Evolutionary conservation across 441 rosid genomes (phyloP).

Genomic region (Adansonia madagascariensis): DNA sequence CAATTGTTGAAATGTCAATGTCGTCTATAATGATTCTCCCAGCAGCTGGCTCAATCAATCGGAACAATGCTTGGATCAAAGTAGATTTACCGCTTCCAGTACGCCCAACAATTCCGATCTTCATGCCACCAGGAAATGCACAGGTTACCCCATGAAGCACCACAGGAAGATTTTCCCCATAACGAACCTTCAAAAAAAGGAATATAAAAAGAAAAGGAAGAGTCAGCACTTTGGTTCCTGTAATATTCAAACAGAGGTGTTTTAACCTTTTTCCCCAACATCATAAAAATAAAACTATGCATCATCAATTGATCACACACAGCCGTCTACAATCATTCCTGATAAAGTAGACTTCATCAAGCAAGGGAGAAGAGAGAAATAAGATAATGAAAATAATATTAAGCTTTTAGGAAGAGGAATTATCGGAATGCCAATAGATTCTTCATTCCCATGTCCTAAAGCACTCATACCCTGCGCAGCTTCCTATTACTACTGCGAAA

Average conservation of each 20-base stretch:
- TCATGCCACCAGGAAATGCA: slow-evolving; percentile 90
- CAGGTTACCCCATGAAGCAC: slow-evolving; percentile 92
- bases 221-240: not conserved
- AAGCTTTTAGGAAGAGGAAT: slow-evolving; percentile 1
- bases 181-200: slow-evolving; percentile 66
- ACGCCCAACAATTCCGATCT: slow-evolving; percentile 98
- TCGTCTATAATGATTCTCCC: slow-evolving; percentile 89
- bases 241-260: not conserved
- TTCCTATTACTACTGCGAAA: not conserved
- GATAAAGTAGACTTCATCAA: slow-evolving; percentile 10
- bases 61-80: slow-evolving; percentile 93
- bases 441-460: not conserved
- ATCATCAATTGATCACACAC: slow-evolving; percentile 11
- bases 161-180: slow-evolving; percentile 90
- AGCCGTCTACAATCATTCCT: not conserved
- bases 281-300: not conserved
- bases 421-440: not conserved
- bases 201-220: slow-evolving; percentile 27
- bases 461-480: slow-evolving; percentile 8
- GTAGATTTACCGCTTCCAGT: slow-evolving; percentile 99
- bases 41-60: slow-evolving; percentile 85
- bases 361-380: slow-evolving; percentile 5
- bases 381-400: not conserved
- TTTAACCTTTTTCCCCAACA: slow-evolving; percentile 3
- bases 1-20: slow-evolving; percentile 86